Conservation (phyloP, 192 early-diverging fungal genomes). For the Chytriomyces sp. region DNA sequence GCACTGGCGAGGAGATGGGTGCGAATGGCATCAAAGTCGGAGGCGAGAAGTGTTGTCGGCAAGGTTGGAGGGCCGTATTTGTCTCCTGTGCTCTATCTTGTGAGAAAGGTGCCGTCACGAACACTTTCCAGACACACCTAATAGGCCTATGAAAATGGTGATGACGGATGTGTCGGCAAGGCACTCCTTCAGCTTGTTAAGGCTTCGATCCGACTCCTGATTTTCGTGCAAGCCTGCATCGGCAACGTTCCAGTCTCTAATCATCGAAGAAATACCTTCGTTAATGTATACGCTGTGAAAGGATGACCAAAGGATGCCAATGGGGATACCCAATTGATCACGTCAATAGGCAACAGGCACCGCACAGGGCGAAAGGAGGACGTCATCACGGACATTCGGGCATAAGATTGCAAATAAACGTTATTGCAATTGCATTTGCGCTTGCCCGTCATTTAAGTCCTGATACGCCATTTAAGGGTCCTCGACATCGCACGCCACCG, state of each 20-base stretch:
- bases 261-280: no score
- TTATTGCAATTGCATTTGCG: no score
- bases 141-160: constrained; percentile 19
- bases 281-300: no score
- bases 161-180: background rate
- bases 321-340: no score
- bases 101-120: background rate
- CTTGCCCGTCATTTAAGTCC: no score
- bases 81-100: constrained; percentile 21
- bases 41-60: background rate
- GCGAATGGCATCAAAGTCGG: constrained; percentile 15
- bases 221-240: constrained; percentile 25
- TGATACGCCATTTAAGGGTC: no score
- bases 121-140: constrained; percentile 19
- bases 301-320: no score
- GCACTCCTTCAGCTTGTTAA: background rate
- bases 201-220: constrained; percentile 11
- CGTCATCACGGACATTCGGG: background rate
- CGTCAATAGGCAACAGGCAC: no score
- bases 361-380: background rate
- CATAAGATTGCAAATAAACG: background rate
- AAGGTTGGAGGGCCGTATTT: constrained; percentile 27
- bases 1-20: background rate
- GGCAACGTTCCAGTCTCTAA: constrained; percentile 25
- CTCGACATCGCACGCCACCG: no score